Conservation (phyloP, 805 yeast genomes). For the Zygosaccharomyces kombuchaensis region DNA sequence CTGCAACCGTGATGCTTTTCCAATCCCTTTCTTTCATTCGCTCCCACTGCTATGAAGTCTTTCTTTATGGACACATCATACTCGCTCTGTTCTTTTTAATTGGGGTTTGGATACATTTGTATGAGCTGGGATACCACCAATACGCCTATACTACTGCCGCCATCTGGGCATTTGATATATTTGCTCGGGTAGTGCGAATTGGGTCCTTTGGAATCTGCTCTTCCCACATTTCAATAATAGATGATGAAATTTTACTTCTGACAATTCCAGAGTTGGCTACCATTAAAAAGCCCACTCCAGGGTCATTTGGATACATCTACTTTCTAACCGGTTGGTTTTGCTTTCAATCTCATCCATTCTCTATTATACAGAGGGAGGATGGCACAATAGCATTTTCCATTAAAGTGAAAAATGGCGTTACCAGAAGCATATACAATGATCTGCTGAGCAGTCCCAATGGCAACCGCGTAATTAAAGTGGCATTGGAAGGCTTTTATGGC, state of each 20-base stretch:
- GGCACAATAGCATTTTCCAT: conserved; percentile 22
- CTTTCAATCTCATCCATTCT: conserved; percentile 67
- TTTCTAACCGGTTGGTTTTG: conserved; percentile 33
- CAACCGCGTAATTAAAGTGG: conserved; percentile 37
- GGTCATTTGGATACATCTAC: conserved; percentile 52
- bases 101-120: conserved; percentile 6
- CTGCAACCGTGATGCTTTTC: conserved; percentile 5
- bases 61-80: conserved; percentile 5
- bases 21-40: conserved; percentile 4
- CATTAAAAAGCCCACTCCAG: conserved; percentile 46
- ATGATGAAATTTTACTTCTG: conserved; percentile 38
- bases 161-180: conserved; percentile 57
- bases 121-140: conserved; percentile 1
- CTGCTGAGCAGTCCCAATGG: conserved; percentile 31
- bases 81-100: conserved; percentile 6
- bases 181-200: conserved; percentile 46
- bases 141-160: conserved; percentile 42
- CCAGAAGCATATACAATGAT: conserved; percentile 39
- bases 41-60: conserved; percentile 4
- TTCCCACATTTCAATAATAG: conserved; percentile 24
- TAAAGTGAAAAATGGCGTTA: conserved; percentile 50
- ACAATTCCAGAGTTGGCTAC: conserved; percentile 2
- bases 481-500: conserved; percentile 63
- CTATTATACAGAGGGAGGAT: conserved; percentile 39
- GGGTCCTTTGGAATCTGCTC: conserved; percentile 41